A percentile compares a stretch with the other conserved stretches of the same genome.
These are phyloP conservation scores for Rhizopogon vinicolor DNA, from an alignment of 768 basidiomycete genomes.

Conservation along the genomic window DNA sequence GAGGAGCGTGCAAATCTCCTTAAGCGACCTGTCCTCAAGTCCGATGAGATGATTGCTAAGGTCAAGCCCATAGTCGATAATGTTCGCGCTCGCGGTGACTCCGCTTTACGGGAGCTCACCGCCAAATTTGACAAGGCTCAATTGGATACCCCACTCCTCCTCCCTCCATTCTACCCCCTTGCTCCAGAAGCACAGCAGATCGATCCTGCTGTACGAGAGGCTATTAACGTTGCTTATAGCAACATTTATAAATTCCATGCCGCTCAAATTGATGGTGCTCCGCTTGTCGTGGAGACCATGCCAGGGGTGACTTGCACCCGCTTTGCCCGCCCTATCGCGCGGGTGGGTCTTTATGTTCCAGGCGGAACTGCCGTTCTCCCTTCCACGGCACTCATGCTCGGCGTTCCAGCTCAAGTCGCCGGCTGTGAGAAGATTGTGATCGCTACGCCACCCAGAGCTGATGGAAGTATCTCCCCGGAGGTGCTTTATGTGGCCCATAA, in stretches of 20 bases:
- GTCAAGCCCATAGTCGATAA: constrained; percentile 92
- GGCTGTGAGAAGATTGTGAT: constrained; percentile 90
- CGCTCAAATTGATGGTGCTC: constrained; percentile 70
- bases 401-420: constrained; percentile 96
- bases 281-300: constrained; percentile 91
- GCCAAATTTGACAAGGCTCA: constrained; percentile 89
- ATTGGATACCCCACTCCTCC: constrained; percentile 63
- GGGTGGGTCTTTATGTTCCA: constrained; percentile 95
- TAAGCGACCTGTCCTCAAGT: constrained; percentile 84
- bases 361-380: constrained; percentile 96
- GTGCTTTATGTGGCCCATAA: constrained; percentile 95
- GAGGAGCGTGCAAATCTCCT: constrained; percentile 66
- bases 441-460: constrained; percentile 91
- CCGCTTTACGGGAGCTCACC: constrained; percentile 82
- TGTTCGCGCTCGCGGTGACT: constrained; percentile 81
- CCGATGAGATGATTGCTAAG: constrained; percentile 59
- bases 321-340: constrained; percentile 91
- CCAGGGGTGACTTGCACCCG: constrained; percentile 95
- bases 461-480: constrained; percentile 93
- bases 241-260: constrained; percentile 92
- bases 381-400: constrained; percentile 96
- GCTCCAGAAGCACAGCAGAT: constrained; percentile 53
- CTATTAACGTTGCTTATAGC: constrained; percentile 86
- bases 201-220: constrained; percentile 58
- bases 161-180: constrained; percentile 63